Evolutionary conservation across 2,329 filamentous ascomycete species (phyloP).

Genomic region (Dothideomycetes sp.): DNA sequence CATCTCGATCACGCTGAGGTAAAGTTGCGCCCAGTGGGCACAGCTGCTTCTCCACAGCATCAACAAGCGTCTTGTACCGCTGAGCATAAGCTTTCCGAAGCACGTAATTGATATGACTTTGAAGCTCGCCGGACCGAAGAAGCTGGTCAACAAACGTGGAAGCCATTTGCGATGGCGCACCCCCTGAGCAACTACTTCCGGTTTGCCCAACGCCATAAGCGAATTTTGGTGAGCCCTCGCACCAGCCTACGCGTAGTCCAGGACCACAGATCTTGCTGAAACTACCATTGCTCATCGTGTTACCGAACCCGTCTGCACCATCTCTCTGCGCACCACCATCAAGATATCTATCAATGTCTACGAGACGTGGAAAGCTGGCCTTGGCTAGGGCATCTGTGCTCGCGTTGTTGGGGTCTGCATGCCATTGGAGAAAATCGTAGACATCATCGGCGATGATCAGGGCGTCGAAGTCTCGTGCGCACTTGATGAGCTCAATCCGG

Average conservation of each 20-base stretch:
- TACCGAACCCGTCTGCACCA: conserved; percentile 55
- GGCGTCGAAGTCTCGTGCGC: conserved; percentile 70
- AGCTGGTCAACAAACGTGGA: conserved; percentile 47
- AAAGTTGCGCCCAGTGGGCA: conserved; percentile 50
- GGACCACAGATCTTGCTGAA: conserved; percentile 84
- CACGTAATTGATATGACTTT: conserved; percentile 40
- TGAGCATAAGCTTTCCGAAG: conserved; percentile 46
- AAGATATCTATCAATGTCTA: conserved; percentile 64
- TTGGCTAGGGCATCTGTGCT: conserved; percentile 18
- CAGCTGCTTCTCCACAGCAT: conserved; percentile 49
- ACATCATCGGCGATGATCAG: conserved; percentile 86
- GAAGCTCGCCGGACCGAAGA: conserved; percentile 39
- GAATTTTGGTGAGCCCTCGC: conserved; percentile 57
- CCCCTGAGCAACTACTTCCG: conserved; percentile 48
- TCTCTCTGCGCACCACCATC: conserved; percentile 41
- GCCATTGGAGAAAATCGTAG: conserved; percentile 87
- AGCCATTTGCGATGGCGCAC: conserved; percentile 48
- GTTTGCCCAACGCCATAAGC: conserved; percentile 48
- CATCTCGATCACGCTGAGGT: conserved; percentile 29
- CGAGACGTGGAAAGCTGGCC: conserved; percentile 55
- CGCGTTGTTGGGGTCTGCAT: conserved; percentile 24
- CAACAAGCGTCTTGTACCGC: conserved; percentile 45
- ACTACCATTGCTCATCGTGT: conserved; percentile 74
- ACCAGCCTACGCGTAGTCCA: conserved; percentile 79
- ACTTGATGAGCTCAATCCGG: conserved; percentile 56